Conservation (phyloP, 2,329 filamentous ascomycete genomes). For the Xylaria hypoxylon region DNA sequence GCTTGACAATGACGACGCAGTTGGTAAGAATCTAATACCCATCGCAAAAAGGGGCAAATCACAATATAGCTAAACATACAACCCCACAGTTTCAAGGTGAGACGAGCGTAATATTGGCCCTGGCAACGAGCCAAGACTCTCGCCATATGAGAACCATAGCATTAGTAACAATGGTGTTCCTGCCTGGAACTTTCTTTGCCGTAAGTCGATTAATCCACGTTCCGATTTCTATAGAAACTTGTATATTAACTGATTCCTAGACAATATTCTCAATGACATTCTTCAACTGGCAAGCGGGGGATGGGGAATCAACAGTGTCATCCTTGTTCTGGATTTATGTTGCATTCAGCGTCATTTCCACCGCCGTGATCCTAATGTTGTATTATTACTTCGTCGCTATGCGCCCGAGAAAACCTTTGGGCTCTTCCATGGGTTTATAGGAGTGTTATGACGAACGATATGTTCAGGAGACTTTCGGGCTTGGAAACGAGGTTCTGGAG, state of each 20-base stretch:
- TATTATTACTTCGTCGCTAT: conserved; percentile 5
- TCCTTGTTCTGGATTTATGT: conserved; percentile 35
- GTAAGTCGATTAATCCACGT: conserved; percentile 6
- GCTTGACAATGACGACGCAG: conserved; percentile 51
- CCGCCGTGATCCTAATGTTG: not conserved
- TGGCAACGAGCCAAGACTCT: conserved; percentile 38
- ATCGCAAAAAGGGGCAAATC: conserved; percentile 24
- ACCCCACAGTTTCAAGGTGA: conserved; percentile 39
- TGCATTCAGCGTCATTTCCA: conserved; percentile 19
- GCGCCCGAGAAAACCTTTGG: not conserved
- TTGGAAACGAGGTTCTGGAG: too few species aligned
- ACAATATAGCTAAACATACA: conserved; percentile 23
- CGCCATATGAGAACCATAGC: conserved; percentile 47
- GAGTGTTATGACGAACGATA: not conserved
- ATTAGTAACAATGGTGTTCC: conserved; percentile 38
- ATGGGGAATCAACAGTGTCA: conserved; percentile 24
- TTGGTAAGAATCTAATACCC: conserved; percentile 42
- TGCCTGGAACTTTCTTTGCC: conserved; percentile 38
- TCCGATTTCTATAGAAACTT: not conserved
- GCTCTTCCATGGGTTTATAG: not conserved
- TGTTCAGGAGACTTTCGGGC: too few species aligned
- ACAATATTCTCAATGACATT: conserved; percentile 40
- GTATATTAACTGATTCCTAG: conserved; percentile 6
- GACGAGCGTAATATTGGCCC: conserved; percentile 10
- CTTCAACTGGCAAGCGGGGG: conserved; percentile 31